Base-by-base conservation (phyloP, 306 rosid genomes). In the Castanea sativa region DNA sequence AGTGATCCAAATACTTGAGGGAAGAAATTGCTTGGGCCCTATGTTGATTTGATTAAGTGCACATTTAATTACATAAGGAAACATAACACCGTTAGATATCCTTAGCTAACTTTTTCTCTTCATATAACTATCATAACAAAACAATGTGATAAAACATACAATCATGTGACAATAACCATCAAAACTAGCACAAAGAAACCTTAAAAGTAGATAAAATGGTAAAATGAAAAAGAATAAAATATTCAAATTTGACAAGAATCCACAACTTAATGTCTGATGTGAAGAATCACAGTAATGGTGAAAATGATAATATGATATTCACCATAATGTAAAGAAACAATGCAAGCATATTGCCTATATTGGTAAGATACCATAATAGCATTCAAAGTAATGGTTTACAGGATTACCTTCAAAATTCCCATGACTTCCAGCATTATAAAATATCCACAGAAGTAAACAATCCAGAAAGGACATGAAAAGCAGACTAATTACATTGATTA, bases 401-500 rank as follows among this genome's bases (percentile, higher is more conserved):
- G 58, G 41, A 25, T 52, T 35, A 33, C 51, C 64, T 84, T 76
- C 45, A 23, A 55, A 55, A 74, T 21, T 41, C 60, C 21, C 38
- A 4, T 9, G 25, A 67, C 51, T 67, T 67, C 51, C 13, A 29
- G 38, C 23, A 71, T 72, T 38, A 79, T 30, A 76, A 76, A 59
- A 25, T 21, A 53, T 57, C 29, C 69, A 57, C 77, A 77, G 35
- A 76, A 38, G 53, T 25, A 73, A 23, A 71, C 51, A 9, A 41
- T 61, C 56, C 52, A 57, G 2, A 59, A 71, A 51, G 59, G n/a
- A 77, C 33, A 75, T n/a, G 77, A 18, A 9, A 80, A 69, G 32
- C 25, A 70, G 49, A 71, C 6, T 67, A 78, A 57, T 74, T 85
- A 91, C 99, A 98, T 92, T 95, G 99, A 71, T 90, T 91, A 69